Evolutionary conservation across 2,329 filamentous ascomycete genomes (phyloP).

Genomic region (Paecilomyces sp.): DNA sequence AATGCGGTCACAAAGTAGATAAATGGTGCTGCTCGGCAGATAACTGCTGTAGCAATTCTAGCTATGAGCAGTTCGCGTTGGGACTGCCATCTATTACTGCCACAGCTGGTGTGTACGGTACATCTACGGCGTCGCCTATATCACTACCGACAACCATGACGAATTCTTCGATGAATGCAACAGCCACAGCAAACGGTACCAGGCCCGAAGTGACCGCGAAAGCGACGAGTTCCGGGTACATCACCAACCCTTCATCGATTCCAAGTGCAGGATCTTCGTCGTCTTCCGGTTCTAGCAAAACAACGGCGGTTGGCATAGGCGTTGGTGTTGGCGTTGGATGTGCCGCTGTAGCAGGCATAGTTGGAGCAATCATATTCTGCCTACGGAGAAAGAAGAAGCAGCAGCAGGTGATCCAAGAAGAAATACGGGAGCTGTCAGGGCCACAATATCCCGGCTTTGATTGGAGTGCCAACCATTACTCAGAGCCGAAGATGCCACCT

Average conservation of each 20-base stretch:
- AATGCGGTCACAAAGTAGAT: background rate
- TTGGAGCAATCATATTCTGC: background rate
- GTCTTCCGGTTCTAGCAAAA: background rate
- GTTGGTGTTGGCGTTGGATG: background rate
- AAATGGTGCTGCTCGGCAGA: constrained; percentile 4
- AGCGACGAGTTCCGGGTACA: background rate
- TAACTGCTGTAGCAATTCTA: constrained; percentile 1
- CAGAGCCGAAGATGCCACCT: background rate
- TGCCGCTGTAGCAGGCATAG: background rate
- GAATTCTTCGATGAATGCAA: background rate
- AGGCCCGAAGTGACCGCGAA: background rate
- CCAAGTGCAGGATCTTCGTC: background rate
- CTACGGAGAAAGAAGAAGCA: background rate
- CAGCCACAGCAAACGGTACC: background rate
- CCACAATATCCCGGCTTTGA: background rate
- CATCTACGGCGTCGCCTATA: background rate
- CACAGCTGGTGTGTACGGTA: background rate
- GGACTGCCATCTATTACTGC: background rate
- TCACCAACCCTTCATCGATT: background rate
- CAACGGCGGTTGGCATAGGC: background rate
- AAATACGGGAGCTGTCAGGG: background rate
- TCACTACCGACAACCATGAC: background rate
- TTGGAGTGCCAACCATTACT: background rate
- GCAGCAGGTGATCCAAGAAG: background rate
- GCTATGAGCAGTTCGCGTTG: background rate